Percentiles rank a stretch among this genome's conserved stretches.
These are phyloP conservation scores for Pseudozyma sp. DNA, from an alignment of 1,284 basidiomycete genomes.

Conservation along the genomic window DNA sequence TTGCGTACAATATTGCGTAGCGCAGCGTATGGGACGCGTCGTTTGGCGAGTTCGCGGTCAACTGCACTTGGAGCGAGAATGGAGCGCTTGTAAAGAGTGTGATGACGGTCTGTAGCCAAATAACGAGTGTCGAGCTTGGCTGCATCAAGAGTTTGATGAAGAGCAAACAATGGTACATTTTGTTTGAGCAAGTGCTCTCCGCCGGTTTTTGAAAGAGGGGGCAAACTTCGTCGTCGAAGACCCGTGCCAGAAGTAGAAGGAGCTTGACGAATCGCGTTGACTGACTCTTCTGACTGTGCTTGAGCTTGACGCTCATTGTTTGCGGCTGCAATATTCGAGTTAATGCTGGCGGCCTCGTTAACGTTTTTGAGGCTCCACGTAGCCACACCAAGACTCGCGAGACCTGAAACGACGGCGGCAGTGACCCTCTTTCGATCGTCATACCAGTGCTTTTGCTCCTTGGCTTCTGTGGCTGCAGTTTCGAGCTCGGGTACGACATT, in stretches of 20 bases:
- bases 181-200: no score
- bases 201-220: neutral
- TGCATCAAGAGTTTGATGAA: no score
- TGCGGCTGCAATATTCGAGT: constrained; percentile 1
- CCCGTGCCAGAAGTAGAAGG: neutral
- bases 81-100: neutral
- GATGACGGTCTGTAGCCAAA: neutral
- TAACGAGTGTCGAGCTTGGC: no score
- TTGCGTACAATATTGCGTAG: neutral
- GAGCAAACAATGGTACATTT: no score
- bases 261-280: constrained; percentile 6
- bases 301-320: constrained; percentile 5
- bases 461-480: neutral
- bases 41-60: neutral
- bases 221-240: neutral
- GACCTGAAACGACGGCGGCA: constrained; percentile 1
- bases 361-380: neutral
- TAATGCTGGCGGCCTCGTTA: constrained; percentile 10
- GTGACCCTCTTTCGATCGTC: constrained; percentile 11
- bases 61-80: neutral
- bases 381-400: neutral
- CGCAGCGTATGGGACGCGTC: neutral
- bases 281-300: constrained; percentile 5
- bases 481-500: neutral
- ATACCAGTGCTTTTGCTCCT: neutral